These are phyloP conservation scores for Penicillium bovifimosum DNA, from an alignment of 495 filamentous ascomycete genomes.

Conservation along the genomic window DNA sequence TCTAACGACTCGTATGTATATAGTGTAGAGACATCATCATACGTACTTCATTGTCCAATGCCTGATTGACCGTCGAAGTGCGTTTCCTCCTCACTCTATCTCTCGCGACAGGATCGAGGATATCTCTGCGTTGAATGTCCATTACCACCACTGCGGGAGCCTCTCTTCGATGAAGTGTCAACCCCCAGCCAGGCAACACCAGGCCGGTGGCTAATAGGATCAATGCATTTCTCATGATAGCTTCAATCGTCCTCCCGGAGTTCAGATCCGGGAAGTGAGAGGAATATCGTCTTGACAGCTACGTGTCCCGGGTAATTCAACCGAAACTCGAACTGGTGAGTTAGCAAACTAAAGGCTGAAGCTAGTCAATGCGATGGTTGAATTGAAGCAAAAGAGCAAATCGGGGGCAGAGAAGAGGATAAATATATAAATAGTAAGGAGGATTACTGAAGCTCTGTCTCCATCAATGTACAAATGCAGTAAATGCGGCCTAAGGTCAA, in stretches of 20 bases:
- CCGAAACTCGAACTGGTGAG: neutral
- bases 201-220: slow-evolving; percentile 15
- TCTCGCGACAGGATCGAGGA: slow-evolving; percentile 29
- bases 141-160: slow-evolving; percentile 34
- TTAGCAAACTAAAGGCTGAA: neutral
- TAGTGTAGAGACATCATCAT: neutral
- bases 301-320: too few relatives aligned
- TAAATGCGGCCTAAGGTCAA: neutral
- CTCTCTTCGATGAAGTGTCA: slow-evolving; percentile 32
- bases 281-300: too few relatives aligned
- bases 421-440: neutral
- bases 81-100: slow-evolving; percentile 34
- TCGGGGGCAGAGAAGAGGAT: neutral
- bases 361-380: neutral
- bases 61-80: slow-evolving; percentile 26
- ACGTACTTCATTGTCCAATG: slow-evolving; percentile 40
- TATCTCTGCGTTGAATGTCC: slow-evolving; percentile 34
- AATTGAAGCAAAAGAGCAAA: neutral
- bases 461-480: neutral
- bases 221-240: slow-evolving; percentile 19
- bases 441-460: neutral
- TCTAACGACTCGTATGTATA: too few relatives aligned
- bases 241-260: slow-evolving; percentile 2
- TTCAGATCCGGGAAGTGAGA: neutral
- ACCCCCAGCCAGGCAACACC: slow-evolving; percentile 15